Conservation (phyloP, 2,329 filamentous ascomycete genomes). For the Elsinoe batatas region DNA sequence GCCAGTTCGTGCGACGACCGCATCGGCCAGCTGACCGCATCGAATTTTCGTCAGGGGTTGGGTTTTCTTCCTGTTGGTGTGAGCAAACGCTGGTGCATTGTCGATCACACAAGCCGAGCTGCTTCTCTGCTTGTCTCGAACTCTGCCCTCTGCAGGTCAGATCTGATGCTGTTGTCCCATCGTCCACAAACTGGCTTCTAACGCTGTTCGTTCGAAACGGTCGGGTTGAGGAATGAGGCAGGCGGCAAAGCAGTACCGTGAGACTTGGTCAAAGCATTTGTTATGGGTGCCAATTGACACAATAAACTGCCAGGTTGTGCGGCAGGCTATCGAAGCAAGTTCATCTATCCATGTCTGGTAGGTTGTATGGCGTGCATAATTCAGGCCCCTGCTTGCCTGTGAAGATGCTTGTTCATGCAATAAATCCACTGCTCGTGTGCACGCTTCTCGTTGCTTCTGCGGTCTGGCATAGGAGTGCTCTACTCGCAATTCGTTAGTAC, state of each 20-base stretch:
- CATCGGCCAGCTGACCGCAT: constrained; percentile 10
- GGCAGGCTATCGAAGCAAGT: constrained; percentile 4
- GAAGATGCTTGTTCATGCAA: neutral
- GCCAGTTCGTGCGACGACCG: neutral
- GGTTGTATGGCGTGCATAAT: neutral
- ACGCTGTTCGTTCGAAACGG: neutral
- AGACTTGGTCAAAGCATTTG: neutral
- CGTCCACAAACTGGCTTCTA: neutral
- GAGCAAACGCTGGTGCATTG: constrained; percentile 9
- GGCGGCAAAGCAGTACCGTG: neutral
- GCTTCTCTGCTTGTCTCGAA: constrained; percentile 6
- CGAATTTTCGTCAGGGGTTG: constrained; percentile 10
- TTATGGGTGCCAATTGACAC: neutral
- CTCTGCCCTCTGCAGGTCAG: neutral
- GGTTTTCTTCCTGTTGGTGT: neutral
- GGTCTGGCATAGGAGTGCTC: neutral
- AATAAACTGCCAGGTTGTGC: neutral
- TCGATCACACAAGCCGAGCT: constrained; percentile 4
- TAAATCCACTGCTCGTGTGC: neutral
- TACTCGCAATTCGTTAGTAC: too few species aligned
- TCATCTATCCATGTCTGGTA: neutral
- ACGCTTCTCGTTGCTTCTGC: neutral
- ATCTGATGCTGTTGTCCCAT: neutral
- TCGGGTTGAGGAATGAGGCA: neutral
- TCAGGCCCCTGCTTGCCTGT: neutral